A percentile compares a stretch with the other conserved stretches of the same genome.
These are phyloP conservation scores for Nicotiana obtusifolia DNA, from an alignment of 257 asterid species.

Conservation along the genomic window DNA sequence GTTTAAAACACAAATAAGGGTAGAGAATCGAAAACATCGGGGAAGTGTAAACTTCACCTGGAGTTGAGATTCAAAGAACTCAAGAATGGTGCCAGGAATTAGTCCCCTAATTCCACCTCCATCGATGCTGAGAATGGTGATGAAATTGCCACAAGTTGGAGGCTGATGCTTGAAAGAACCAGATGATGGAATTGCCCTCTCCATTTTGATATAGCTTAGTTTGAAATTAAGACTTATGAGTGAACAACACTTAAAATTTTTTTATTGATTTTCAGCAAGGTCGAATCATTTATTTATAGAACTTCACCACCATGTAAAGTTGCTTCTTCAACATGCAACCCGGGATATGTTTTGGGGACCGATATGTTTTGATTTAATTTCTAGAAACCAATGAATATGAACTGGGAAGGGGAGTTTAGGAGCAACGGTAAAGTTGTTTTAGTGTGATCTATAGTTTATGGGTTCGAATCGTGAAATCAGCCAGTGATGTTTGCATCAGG, in stretches of 20 bases:
- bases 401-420: rapidly evolving
- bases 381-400: background rate
- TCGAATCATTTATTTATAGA: background rate
- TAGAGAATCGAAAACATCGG: background rate
- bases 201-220: background rate
- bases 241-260: background rate
- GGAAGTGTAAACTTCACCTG: background rate
- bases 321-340: background rate
- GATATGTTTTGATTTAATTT: background rate
- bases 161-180: slow-evolving; percentile 15
- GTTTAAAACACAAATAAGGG: background rate
- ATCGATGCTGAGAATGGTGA: slow-evolving; percentile 66
- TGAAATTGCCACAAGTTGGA: slow-evolving; percentile 19
- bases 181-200: background rate
- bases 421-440: too few relatives aligned
- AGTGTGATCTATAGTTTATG: too few relatives aligned
- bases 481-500: too few relatives aligned
- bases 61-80: slow-evolving; percentile 11
- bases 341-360: background rate
- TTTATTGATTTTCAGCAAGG: background rate
- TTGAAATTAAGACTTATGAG: background rate
- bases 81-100: slow-evolving; percentile 41
- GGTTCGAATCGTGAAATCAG: too few relatives aligned
- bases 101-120: slow-evolving; percentile 64
- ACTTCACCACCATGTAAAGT: too few relatives aligned